phyloP scores from a whole-genome alignment of 257 asterid species.

The Penstemon eatonii region DNA sequence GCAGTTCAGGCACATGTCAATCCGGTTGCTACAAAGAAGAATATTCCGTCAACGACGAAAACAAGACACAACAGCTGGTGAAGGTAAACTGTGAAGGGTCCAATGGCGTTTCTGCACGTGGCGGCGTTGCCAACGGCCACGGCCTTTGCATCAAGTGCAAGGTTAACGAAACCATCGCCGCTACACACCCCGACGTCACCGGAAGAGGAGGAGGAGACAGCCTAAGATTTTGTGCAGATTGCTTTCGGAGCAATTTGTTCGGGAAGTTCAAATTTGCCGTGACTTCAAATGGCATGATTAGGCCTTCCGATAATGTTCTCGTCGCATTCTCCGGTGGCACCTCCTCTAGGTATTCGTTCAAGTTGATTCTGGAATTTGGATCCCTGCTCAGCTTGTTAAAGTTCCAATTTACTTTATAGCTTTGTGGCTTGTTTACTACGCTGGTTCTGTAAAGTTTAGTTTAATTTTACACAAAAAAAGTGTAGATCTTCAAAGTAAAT shows the following conservation, averaged over 20 bases:
- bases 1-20: slow-evolving; percentile 64
- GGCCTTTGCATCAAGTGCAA: slow-evolving; percentile 73
- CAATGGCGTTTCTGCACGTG: slow-evolving; percentile 26
- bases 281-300: slow-evolving; percentile 78
- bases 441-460: too few species aligned
- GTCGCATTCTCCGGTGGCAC: slow-evolving; percentile 94
- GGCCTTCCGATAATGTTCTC: slow-evolving; percentile 78
- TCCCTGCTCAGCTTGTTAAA: neutral
- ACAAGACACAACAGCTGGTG: slow-evolving; percentile 18
- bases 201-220: slow-evolving; percentile 46
- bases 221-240: slow-evolving; percentile 64
- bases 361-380: too few species aligned
- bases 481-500: too few species aligned
- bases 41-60: slow-evolving; percentile 28
- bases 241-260: slow-evolving; percentile 70
- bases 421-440: too few species aligned
- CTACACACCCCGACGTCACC: slow-evolving; percentile 35
- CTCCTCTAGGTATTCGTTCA: slow-evolving; percentile 62
- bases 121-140: slow-evolving; percentile 25
- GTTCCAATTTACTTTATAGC: neutral
- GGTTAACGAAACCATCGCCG: slow-evolving; percentile 48
- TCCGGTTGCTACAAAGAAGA: slow-evolving; percentile 69
- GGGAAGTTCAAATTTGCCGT: slow-evolving; percentile 87
- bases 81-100: slow-evolving; percentile 20
- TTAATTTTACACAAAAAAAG: too few species aligned